Evolutionary conservation across 768 basidiomycete species (phyloP), one percentile per base, ranked within the genome.

Genomic region (Mycena amicta): DNA sequence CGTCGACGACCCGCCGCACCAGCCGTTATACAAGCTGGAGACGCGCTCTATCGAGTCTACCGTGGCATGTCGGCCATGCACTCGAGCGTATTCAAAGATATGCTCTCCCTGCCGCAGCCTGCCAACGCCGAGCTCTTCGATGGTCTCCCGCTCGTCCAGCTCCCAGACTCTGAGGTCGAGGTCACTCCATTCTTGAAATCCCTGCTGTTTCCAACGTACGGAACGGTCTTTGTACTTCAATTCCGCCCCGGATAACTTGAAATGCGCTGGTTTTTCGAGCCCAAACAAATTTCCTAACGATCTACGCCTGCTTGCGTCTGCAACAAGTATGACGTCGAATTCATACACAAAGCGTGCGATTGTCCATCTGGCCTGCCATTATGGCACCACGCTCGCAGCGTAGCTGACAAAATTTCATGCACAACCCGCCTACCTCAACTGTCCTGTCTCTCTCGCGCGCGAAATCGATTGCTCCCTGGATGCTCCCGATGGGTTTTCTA

Each of bases 31-130:
- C 52, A 63, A 41, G 62, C 56, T 3, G 50, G 57, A 23, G 31
- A 47, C 22, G 59, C 33, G 2, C 53, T 41, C 22, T 66, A 61
- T 50, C 41, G 57, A 6, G 60, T 66, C 1, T 60, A 66, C 47
- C 54, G 40, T 2, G 52, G 60, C 26, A 39, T 64, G 5, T 55
- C 62, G 3, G 22, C 25, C 2, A 27, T 4, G 6, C 61, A 64
- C n/a, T 65, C 66, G 20, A 15, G 27, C 6, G 53, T 65, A 13
- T 63, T 67, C 27, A 29, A 28, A 2, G 63, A 63, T 31, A 57
- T 65, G 58, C 62, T 67, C 49, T 11, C 47, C 3, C 13, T 65
- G 3, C 57, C 60, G 1, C 57, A 59, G 29, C n/a, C 29, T 27
- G 18, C 1, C 13, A 8, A 8, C 11, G 40, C 52, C 55, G 29